phyloP scores from a whole-genome alignment of 495 filamentous ascomycete species.

The Daldinia bambusicola region DNA sequence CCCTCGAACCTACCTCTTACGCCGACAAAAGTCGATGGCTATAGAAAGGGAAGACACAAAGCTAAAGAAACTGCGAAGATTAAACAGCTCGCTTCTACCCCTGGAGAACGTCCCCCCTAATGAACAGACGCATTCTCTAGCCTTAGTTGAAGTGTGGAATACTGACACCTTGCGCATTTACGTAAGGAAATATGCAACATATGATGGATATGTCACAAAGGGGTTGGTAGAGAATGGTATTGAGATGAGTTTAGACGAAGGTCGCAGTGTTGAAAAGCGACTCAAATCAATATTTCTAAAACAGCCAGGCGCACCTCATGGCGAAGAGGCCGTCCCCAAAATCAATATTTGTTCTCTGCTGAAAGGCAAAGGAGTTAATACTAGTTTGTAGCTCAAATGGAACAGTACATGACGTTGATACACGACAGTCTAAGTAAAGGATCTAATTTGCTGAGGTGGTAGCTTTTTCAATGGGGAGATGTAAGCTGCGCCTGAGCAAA shows the following conservation, averaged over 20 bases:
- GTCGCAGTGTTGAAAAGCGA: constrained; percentile 33
- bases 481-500: background rate
- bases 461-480: background rate
- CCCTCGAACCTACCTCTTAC: constrained; percentile 55
- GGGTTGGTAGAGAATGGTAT: constrained; percentile 37
- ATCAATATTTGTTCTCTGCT: constrained; percentile 34
- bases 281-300: constrained; percentile 22
- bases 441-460: background rate
- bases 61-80: constrained; percentile 47
- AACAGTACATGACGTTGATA: background rate
- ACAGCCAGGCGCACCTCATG: constrained; percentile 1
- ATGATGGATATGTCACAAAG: constrained; percentile 39
- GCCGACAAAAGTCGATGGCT: constrained; percentile 51
- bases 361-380: constrained; percentile 27
- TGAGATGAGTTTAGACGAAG: constrained; percentile 40
- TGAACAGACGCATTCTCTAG: constrained; percentile 44
- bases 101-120: constrained; percentile 53
- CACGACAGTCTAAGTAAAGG: background rate
- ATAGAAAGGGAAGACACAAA: constrained; percentile 26
- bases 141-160: constrained; percentile 35
- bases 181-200: constrained; percentile 11
- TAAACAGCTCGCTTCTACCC: constrained; percentile 58
- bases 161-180: constrained; percentile 9
- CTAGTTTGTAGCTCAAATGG: background rate
- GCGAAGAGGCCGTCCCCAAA: constrained; percentile 4